A percentile compares a stretch with the other conserved stretches of the same genome.
phyloP scores from a whole-genome alignment of 768 basidiomycete species.

The Imleria badia region DNA sequence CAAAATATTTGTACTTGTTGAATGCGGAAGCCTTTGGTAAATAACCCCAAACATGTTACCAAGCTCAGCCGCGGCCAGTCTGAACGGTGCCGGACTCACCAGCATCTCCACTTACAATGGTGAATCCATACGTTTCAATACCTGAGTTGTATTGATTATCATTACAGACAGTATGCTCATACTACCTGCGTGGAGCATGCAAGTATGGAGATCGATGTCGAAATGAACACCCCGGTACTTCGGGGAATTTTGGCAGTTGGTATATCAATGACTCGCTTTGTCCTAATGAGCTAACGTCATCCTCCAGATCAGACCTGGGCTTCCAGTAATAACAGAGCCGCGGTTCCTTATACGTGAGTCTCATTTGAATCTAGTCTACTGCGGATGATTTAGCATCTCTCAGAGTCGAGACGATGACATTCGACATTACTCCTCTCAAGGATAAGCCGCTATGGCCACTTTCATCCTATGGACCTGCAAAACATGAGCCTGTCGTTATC shows the following conservation, averaged over 20 bases:
- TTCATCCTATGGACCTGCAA: constrained; percentile 75
- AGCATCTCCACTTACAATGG: constrained; percentile 13
- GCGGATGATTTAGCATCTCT: not conserved
- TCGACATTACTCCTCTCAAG: constrained; percentile 55
- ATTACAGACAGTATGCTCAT: constrained; percentile 56
- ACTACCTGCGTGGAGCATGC: constrained; percentile 62
- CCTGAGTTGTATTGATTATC: not conserved
- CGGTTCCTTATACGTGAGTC: constrained; percentile 42
- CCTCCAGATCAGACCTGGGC: constrained; percentile 43
- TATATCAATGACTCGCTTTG: constrained; percentile 19
- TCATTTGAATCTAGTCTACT: not conserved
- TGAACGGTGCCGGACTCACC: not conserved
- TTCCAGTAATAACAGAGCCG: constrained; percentile 27
- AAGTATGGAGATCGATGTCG: constrained; percentile 64
- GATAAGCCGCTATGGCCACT: constrained; percentile 83
- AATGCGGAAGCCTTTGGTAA: constrained; percentile 14
- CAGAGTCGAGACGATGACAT: constrained; percentile 62
- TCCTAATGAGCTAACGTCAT: constrained; percentile 10
- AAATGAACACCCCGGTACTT: constrained; percentile 57
- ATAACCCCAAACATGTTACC: constrained; percentile 1
- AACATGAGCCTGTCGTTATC: constrained; percentile 67
- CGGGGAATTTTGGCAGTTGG: constrained; percentile 52
- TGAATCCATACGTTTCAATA: not conserved
- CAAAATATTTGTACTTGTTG: constrained; percentile 18
- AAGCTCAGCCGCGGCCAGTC: not conserved